A percentile compares a stretch with the other conserved stretches of the same genome.
Conservation (phyloP, 352 stramenopile species). For the Pythium myriotylum region DNA sequence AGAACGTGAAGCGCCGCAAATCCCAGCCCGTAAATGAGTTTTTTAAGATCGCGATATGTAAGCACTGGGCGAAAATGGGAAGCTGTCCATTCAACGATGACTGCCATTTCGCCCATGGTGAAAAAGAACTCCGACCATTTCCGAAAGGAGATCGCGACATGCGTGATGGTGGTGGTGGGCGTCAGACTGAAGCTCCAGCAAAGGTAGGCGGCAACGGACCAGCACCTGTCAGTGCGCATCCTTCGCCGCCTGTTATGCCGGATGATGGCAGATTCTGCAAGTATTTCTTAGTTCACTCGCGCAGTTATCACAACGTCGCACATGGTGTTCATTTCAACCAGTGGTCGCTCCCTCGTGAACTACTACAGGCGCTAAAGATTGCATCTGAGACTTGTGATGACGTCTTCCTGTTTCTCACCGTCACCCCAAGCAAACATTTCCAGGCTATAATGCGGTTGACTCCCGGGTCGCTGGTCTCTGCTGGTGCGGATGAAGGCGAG, state of each 20-base stretch:
- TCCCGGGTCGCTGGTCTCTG: slow-evolving; percentile 36
- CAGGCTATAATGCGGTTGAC: slow-evolving; percentile 68
- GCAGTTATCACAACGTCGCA: slow-evolving; percentile 83
- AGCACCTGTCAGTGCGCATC: not conserved
- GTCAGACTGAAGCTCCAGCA: slow-evolving; percentile 5
- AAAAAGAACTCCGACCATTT: slow-evolving; percentile 91
- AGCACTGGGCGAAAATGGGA: slow-evolving; percentile 96
- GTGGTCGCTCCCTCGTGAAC: slow-evolving; percentile 57
- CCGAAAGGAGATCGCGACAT: slow-evolving; percentile 74
- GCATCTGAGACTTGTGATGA: slow-evolving; percentile 74
- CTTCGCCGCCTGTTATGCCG: slow-evolving; percentile 42
- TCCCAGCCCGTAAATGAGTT: slow-evolving; percentile 95
- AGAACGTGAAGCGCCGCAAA: slow-evolving; percentile 87
- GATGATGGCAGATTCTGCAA: slow-evolving; percentile 78
- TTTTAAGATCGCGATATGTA: slow-evolving; percentile 97
- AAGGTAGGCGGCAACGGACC: not conserved
- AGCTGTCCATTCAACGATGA: slow-evolving; percentile 96
- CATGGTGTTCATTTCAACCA: slow-evolving; percentile 75
- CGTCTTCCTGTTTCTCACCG: slow-evolving; percentile 81
- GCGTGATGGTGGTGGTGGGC: slow-evolving; percentile 18
- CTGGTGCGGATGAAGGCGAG: slow-evolving; percentile 46
- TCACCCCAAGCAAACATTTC: slow-evolving; percentile 77
- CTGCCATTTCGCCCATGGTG: slow-evolving; percentile 97
- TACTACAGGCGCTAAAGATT: slow-evolving; percentile 69
- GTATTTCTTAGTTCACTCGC: slow-evolving; percentile 83